Evolutionary conservation across 1,284 basidiomycete genomes (phyloP).

Genomic region (Rhizopogon hawkerae): DNA sequence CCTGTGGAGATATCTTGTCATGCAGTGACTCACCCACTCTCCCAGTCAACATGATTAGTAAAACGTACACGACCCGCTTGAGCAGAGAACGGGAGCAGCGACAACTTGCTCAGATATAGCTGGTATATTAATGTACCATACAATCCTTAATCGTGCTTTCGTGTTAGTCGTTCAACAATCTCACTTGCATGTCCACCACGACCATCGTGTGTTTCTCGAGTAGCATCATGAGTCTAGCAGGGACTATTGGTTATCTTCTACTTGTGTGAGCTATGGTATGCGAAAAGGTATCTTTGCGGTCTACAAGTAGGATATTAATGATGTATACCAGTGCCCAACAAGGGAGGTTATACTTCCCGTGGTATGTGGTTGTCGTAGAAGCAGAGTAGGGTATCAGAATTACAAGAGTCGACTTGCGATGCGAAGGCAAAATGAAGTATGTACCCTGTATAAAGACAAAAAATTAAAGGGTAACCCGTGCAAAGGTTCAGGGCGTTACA

Average conservation of each 20-base stretch:
- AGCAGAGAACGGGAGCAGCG: conserved; percentile 41
- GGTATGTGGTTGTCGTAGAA: background rate
- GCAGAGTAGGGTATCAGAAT: conserved; percentile 7
- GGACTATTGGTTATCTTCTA: background rate
- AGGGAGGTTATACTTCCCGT: background rate
- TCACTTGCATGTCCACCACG: background rate
- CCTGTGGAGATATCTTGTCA: background rate
- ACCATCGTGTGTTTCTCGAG: background rate
- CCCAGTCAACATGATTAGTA: conserved; percentile 67
- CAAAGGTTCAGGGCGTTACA: conserved; percentile 3
- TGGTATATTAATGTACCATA: background rate
- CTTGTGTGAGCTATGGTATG: background rate
- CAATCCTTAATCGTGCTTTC: background rate
- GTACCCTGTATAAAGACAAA: conserved; percentile 15
- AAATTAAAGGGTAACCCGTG: conserved; percentile 1
- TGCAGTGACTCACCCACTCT: conserved; percentile 4
- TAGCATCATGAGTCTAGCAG: background rate
- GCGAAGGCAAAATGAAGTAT: conserved; percentile 13
- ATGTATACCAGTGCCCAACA: background rate
- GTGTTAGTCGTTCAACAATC: background rate
- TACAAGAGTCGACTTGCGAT: background rate
- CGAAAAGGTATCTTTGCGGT: background rate
- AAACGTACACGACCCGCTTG: conserved; percentile 54
- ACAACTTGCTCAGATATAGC: conserved; percentile 13
- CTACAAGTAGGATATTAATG: background rate